Evolutionary conservation across 495 filamentous ascomycete genomes (phyloP).

Genomic region (Penicillium herquei): DNA sequence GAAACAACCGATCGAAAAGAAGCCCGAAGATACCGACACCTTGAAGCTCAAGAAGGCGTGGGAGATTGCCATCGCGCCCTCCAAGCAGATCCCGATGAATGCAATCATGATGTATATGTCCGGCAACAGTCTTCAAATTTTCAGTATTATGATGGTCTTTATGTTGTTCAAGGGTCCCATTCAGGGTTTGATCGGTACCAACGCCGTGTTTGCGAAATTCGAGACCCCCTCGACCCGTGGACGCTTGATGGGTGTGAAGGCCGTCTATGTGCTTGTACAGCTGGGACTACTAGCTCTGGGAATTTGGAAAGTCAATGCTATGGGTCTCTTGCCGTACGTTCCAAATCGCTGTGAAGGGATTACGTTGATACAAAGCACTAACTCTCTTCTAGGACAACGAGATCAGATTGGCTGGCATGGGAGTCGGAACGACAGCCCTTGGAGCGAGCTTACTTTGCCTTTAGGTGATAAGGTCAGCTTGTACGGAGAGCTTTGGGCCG

Average conservation of each 20-base stretch:
- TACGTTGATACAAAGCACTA: conserved; percentile 11
- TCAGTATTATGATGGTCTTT: conserved; percentile 99
- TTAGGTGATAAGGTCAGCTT: conserved; percentile 28
- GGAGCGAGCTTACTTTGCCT: conserved; percentile 61
- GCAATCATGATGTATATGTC: conserved; percentile 99
- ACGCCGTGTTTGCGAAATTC: conserved; percentile 79
- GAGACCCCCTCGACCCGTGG: conserved; percentile 76
- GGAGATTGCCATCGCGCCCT: conserved; percentile 92
- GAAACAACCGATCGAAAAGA: conserved; percentile 35
- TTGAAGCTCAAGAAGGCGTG: conserved; percentile 98
- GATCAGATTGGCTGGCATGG: conserved; percentile 96
- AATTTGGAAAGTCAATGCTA: conserved; percentile 94
- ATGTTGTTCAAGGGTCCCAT: conserved; percentile 98
- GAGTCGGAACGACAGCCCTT: conserved; percentile 75
- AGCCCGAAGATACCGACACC: conserved; percentile 80
- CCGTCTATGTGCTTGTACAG: conserved; percentile 85
- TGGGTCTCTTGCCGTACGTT: conserved; percentile 90
- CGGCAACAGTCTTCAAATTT: conserved; percentile 96
- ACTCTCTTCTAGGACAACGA: conserved; percentile 65
- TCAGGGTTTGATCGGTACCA: conserved; percentile 74
- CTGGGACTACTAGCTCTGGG: conserved; percentile 77
- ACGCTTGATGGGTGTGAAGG: conserved; percentile 75
- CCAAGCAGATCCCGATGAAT: conserved; percentile 96
- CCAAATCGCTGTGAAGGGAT: neutral
- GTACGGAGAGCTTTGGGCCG: neutral